Base-by-base conservation (phyloP, 371 early-diverging fungal genomes). In the Rhizopus microsporus region DNA sequence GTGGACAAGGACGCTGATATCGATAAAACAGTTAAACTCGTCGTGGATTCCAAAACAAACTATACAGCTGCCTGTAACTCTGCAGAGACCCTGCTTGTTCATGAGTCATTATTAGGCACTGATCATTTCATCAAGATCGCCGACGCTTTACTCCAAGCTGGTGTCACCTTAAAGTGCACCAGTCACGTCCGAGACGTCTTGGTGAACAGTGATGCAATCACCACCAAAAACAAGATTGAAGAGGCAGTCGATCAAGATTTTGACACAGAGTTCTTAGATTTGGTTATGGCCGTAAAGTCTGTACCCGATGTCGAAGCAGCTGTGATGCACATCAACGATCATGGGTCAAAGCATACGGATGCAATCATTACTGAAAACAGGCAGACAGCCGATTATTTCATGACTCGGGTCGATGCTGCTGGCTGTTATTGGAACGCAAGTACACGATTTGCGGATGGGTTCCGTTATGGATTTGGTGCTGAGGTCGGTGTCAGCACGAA, bases 1-100 rank as follows among this genome's bases (percentile, higher is more conserved):
- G 67, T 98, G 17, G 97, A 97, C 71, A 87, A 86, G 51, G 77
- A 83, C 5, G 91, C 94, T 13, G 91, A 93, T 62, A 63, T 85
- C 6, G 68, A 69, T 9, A 91, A 90, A 61, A 93, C 95, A 9
- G 69, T 83, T 17, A 79, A 81, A 30, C 83, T 94, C 31, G 87
- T 90, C 4, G 90, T 93, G 13, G 98, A 98, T 74, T 82, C 95
- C 53, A 98, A 98, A 88, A 92, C 93, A 30, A 86, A 89, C 57
- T 96, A 96, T 67, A 94, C 97, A 10, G 97, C 96, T 2, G 98
- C 98, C 9, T 98, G 98, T 77, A 98, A 98, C 63, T 68, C 95
- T 16, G 88, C 91, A 12, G 98, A 98, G 72, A 93, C 94, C 4
- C 81, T 96, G 49, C 77, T 98, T n/a, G 79, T 98, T 13, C 89